Conservation (phyloP, 371 early-diverging fungal genomes). For the Thermomucor indicae-seudaticae region DNA sequence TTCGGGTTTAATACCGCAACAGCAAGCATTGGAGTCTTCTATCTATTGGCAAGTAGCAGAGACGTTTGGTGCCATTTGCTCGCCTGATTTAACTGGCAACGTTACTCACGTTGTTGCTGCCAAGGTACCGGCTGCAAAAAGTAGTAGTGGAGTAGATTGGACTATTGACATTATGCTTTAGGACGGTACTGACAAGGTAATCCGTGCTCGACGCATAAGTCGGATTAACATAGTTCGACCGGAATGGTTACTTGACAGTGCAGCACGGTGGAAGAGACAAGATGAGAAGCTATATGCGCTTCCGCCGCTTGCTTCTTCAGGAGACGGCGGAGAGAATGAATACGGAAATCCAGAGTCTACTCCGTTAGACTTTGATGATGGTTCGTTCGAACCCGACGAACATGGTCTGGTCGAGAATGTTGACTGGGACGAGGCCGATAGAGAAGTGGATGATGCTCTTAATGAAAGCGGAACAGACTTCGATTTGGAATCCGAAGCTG, state of each 20-base stretch:
- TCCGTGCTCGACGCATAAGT: conserved; percentile 40
- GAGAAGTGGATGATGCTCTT: conserved; percentile 57
- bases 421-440: conserved; percentile 53
- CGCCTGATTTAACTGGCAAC: conserved; percentile 42
- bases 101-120: conserved; percentile 79
- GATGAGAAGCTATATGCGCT: conserved; percentile 53
- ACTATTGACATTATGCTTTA: conserved; percentile 7
- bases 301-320: conserved; percentile 10
- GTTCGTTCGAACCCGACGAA: conserved; percentile 37
- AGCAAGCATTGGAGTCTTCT: conserved; percentile 35
- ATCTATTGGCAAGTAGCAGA: conserved; percentile 74
- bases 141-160: not conserved
- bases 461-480: conserved; percentile 55
- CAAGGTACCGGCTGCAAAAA: conserved; percentile 34
- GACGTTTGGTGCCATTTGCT: conserved; percentile 70
- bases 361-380: conserved; percentile 31
- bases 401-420: conserved; percentile 43
- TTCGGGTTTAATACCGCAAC: conserved; percentile 54
- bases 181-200: conserved; percentile 57
- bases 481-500: conserved; percentile 36
- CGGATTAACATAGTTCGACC: conserved; percentile 49
- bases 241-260: conserved; percentile 62
- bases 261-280: conserved; percentile 52
- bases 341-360: conserved; percentile 32
- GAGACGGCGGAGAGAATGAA: conserved; percentile 21